A percentile compares a stretch with the other conserved stretches of the same genome.
phyloP scores from a whole-genome alignment of 345 rosid genomes.

The Eucalyptus polybractea region DNA sequence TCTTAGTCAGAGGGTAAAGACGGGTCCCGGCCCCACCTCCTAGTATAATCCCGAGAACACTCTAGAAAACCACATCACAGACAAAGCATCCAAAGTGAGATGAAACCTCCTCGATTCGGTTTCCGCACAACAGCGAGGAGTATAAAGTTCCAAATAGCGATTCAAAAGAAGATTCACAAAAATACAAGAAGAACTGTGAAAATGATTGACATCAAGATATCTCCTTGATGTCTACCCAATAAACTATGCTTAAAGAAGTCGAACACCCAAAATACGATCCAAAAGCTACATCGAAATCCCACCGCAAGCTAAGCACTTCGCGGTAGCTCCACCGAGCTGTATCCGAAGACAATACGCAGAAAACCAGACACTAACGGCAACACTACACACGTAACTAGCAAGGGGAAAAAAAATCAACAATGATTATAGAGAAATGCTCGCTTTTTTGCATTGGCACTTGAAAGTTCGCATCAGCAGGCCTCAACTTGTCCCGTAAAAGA shows the following conservation, averaged over 20 bases:
- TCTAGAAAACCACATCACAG: slow-evolving; percentile 21
- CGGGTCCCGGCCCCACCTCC: slow-evolving; percentile 99
- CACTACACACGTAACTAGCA: not conserved
- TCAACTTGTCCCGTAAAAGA: not conserved
- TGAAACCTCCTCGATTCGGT: not conserved
- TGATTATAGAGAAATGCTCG: not conserved
- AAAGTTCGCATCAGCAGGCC: not conserved
- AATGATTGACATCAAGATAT: not conserved
- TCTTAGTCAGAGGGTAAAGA: slow-evolving; percentile 85
- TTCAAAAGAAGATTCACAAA: not conserved
- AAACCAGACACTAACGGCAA: not conserved
- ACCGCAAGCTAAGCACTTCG: not conserved
- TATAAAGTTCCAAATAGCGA: not conserved
- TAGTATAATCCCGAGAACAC: slow-evolving; percentile 85
- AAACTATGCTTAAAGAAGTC: not conserved
- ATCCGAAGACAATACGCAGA: not conserved
- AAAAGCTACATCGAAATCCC: not conserved
- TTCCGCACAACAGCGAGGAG: not conserved
- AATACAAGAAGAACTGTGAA: not conserved
- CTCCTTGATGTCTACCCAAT: not conserved
- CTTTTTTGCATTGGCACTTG: not conserved
- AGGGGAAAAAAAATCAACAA: not conserved
- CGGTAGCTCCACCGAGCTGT: not conserved
- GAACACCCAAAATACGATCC: not conserved
- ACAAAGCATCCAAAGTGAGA: not conserved